These are phyloP conservation scores for Barnettozyma siamensis DNA, from an alignment of 805 yeast species.

Conservation along the genomic window DNA sequence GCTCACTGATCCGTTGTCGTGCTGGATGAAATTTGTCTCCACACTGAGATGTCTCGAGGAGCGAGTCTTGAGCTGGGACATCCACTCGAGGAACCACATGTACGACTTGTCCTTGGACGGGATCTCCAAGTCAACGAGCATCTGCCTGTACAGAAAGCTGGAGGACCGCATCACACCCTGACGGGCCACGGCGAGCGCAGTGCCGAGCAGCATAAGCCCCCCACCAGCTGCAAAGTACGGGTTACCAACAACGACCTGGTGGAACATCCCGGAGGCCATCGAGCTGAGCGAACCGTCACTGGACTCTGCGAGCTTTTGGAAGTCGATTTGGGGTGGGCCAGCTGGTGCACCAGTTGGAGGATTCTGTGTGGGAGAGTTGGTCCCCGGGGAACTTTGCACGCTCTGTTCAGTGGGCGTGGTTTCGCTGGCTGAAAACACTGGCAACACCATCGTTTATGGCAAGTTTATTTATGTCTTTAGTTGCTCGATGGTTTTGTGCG, in stretches of 20 bases:
- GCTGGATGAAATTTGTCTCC: conserved; percentile 80
- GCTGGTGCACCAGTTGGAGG: conserved; percentile 3
- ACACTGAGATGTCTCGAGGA: conserved; percentile 82
- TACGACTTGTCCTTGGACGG: conserved; percentile 92
- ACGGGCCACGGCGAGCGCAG: conserved; percentile 72
- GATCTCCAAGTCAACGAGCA: conserved; percentile 88
- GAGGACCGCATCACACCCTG: conserved; percentile 60
- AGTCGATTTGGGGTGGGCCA: conserved; percentile 21
- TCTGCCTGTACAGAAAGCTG: conserved; percentile 66
- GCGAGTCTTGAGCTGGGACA: conserved; percentile 75
- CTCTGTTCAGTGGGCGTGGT: not conserved
- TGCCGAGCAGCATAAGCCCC: conserved; percentile 94
- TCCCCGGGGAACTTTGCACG: not conserved
- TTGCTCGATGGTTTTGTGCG: no score
- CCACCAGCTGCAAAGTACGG: conserved; percentile 99
- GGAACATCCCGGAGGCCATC: conserved; percentile 34
- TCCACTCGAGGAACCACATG: conserved; percentile 94
- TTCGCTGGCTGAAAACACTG: no score
- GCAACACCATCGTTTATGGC: not conserved
- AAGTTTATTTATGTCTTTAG: no score
- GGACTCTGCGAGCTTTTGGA: conserved; percentile 16
- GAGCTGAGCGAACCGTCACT: conserved; percentile 25
- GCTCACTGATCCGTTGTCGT: conserved; percentile 85
- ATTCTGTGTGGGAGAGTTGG: conserved; percentile 2
- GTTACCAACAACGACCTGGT: conserved; percentile 57